Evolutionary conservation across 768 basidiomycete genomes (phyloP).

Genomic region (Calocybe cyanea): DNA sequence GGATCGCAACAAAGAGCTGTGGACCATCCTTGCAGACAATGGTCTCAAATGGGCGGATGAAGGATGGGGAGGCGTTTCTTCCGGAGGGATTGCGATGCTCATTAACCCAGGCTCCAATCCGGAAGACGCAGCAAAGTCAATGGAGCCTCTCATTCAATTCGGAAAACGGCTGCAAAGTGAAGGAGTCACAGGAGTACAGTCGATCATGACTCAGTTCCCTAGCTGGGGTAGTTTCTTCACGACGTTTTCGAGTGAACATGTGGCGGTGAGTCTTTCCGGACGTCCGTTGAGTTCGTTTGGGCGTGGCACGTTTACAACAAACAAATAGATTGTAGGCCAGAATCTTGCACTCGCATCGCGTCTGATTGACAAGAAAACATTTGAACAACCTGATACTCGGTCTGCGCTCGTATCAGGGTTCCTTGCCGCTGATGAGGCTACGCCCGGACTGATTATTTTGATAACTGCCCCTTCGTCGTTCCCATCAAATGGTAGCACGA

Average conservation of each 20-base stretch:
- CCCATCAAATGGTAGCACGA: constrained; percentile 31
- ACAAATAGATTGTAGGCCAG: constrained; percentile 34
- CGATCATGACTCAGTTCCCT: constrained; percentile 36
- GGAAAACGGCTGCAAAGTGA: constrained; percentile 24
- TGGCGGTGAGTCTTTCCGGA: constrained; percentile 29
- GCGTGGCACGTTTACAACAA: no score
- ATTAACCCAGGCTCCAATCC: constrained; percentile 40
- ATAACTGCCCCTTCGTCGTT: constrained; percentile 36
- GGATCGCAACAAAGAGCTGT: constrained; percentile 28
- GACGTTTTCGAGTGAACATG: constrained; percentile 30
- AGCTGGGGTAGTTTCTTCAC: constrained; percentile 39
- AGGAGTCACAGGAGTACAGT: constrained; percentile 21
- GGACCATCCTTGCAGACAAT: constrained; percentile 34
- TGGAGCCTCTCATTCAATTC: constrained; percentile 37
- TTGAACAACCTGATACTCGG: constrained; percentile 26
- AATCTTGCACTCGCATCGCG: constrained; percentile 42
- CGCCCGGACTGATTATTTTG: constrained; percentile 39
- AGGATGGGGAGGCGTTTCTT: constrained; percentile 47
- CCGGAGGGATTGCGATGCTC: constrained; percentile 32
- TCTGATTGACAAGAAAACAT: constrained; percentile 36
- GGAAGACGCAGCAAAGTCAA: constrained; percentile 34
- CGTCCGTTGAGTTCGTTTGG: no score
- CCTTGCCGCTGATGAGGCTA: constrained; percentile 28
- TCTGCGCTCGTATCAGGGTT: constrained; percentile 32
- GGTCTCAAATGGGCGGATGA: constrained; percentile 38